Conservation (phyloP, 2,329 filamentous ascomycete species). For the Alternaria longipes region DNA sequence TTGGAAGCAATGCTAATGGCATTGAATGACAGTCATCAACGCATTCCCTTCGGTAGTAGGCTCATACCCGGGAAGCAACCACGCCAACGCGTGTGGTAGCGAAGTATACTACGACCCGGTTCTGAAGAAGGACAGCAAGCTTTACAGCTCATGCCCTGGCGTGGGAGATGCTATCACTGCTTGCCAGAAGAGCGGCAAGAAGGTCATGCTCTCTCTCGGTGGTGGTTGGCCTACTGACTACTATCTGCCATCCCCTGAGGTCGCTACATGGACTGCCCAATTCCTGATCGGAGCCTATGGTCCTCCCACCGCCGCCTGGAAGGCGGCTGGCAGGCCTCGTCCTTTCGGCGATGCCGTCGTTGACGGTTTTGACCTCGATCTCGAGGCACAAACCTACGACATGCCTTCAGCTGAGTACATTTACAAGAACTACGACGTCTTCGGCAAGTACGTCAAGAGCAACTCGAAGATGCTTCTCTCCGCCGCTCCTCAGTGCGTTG, state of each 20-base stretch:
- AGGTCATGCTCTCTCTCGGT: constrained; percentile 58
- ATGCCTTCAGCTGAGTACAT: constrained; percentile 31
- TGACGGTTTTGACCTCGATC: constrained; percentile 65
- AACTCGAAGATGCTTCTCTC: constrained; percentile 59
- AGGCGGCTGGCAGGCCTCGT: constrained; percentile 47
- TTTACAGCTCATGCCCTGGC: constrained; percentile 25
- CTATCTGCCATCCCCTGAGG: constrained; percentile 52
- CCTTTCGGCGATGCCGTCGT: constrained; percentile 58
- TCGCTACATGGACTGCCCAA: constrained; percentile 59
- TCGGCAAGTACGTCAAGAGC: constrained; percentile 59
- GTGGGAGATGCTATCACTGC: constrained; percentile 48
- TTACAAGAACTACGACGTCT: constrained; percentile 56
- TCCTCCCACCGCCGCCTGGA: constrained; percentile 47
- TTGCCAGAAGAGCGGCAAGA: constrained; percentile 49
- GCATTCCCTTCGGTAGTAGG: constrained; percentile 60
- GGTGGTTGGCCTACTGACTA: constrained; percentile 55
- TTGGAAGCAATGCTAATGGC: constrained; percentile 1
- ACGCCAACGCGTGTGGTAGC: constrained; percentile 61
- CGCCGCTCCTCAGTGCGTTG: constrained; percentile 62
- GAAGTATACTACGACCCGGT: constrained; percentile 45
- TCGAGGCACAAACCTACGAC: constrained; percentile 41
- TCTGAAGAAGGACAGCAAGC: background rate
- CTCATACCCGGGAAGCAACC: constrained; percentile 64
- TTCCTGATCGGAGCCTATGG: constrained; percentile 63
- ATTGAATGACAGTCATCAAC: constrained; percentile 54